Base-by-base conservation (phyloP, 805 yeast genomes). In the Hagleromyces aurorensis region DNA sequence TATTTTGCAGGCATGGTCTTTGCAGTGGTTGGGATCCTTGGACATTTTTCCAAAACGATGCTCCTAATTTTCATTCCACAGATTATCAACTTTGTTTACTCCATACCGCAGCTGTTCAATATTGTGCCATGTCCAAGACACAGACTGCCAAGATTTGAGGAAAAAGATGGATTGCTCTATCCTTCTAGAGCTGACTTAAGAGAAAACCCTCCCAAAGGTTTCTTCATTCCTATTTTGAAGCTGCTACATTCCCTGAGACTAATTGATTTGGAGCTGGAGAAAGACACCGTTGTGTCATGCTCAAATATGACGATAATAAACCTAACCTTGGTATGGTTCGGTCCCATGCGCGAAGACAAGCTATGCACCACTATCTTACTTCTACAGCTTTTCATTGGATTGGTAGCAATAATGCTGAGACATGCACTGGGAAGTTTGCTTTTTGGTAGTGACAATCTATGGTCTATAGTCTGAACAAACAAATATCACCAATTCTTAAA, bases 1-100 rank as follows among this genome's bases (percentile, higher is more conserved):
- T 91, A 91, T 59, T 87, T 91, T 57, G 85, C 95, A 15, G 99
- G 99, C 3, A 91, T 91, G 98, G 94, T 91, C 1, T 86, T 91
- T 57, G 98, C 97, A 0, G 91, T 87, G 16, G 95, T 84, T 17
- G 97, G 96, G 1, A 91, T 91, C 19, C 67, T 84, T 35, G 97
- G 97, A 1, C 99, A 91, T 62, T 91, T 87, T 56, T 84, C 96
- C 23, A 91, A 91, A 59, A 91, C 99, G 0, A 63, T 89, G 43
- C 63, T 91, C 57, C 57, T 87, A 19, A 78, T 91, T 49, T 80
- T 91, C 52, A 62, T 84, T 23, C 97, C 97, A 3, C 98, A 91
- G 59, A 82, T 91, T 32, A 57, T 85, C 59, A 91, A 91, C 54
- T 91, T 91, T 44, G 42, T 85, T 13, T 91, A 86, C 57, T 84